Evolutionary conservation across 169 alveolate species (phyloP).

Genomic region (Toxoplasma gondii): DNA sequence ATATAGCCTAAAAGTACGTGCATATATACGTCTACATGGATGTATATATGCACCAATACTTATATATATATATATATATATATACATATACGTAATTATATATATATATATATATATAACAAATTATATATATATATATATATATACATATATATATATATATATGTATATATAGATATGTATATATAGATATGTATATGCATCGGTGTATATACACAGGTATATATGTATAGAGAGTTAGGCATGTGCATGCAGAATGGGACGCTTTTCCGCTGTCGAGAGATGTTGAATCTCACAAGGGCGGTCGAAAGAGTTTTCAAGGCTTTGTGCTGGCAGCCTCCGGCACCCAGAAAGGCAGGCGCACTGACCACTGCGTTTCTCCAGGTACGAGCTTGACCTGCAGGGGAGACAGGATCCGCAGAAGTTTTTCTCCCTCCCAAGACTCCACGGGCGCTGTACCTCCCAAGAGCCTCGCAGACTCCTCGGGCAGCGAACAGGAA

Average conservation of each 20-base stretch:
- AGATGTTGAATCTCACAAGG: no score
- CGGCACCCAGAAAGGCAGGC: conserved; percentile 46
- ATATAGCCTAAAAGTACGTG: no score
- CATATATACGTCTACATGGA: no score
- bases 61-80: no score
- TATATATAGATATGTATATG: no score
- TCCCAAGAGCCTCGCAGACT: not conserved
- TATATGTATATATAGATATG: no score
- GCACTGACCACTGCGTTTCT: conserved; percentile 60
- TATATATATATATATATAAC: no score
- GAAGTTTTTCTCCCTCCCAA: conserved; percentile 24
- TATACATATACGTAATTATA: no score
- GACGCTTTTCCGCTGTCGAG: no score
- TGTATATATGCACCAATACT: no score
- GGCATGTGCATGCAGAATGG: not conserved
- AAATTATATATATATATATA: no score
- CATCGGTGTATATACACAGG: not conserved
- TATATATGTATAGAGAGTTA: not conserved
- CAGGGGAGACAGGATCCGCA: not conserved
- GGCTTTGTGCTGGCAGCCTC: not conserved
- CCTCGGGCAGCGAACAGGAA: not conserved
- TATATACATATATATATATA: no score
- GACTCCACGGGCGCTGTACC: not conserved
- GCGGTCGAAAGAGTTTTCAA: not conserved
- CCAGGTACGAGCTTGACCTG: conserved; percentile 58